Conservation (phyloP, 768 basidiomycete species). For the Lentinus tigrinus region DNA sequence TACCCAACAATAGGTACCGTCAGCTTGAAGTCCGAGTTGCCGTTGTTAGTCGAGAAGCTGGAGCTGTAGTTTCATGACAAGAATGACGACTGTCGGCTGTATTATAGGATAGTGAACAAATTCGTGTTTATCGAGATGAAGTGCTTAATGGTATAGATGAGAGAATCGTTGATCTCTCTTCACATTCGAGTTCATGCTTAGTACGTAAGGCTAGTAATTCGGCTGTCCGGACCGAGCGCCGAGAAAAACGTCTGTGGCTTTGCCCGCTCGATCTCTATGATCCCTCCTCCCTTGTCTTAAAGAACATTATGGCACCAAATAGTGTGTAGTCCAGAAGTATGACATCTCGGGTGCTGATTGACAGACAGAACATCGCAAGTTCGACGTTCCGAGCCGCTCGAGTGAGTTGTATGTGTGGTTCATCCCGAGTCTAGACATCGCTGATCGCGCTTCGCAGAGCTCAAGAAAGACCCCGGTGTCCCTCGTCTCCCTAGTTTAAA, state of each 20-base stretch:
- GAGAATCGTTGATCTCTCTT: too few relatives aligned
- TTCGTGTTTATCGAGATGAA: too few relatives aligned
- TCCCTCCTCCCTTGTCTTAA: constrained; percentile 4
- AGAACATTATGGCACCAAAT: constrained; percentile 39
- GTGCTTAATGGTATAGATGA: too few relatives aligned
- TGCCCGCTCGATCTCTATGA: too few relatives aligned
- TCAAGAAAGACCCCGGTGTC: constrained; percentile 88
- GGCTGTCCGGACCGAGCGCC: too few relatives aligned
- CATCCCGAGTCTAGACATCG: not conserved
- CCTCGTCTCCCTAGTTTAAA: constrained; percentile 80
- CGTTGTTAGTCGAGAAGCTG: not conserved
- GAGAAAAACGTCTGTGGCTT: too few relatives aligned
- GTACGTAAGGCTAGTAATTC: too few relatives aligned
- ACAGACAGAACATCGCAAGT: constrained; percentile 38
- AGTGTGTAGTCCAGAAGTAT: constrained; percentile 30
- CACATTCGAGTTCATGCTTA: too few relatives aligned
- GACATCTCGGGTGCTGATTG: not conserved
- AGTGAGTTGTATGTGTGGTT: not conserved
- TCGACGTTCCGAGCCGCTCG: constrained; percentile 35
- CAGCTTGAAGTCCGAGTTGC: not conserved
- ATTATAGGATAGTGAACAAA: too few relatives aligned
- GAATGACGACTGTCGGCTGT: too few relatives aligned
- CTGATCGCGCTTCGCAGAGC: constrained; percentile 41
- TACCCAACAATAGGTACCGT: not conserved
- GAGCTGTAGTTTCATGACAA: not conserved